phyloP scores from a whole-genome alignment of 2,329 filamentous ascomycete species.

The Fusarium sp. region DNA sequence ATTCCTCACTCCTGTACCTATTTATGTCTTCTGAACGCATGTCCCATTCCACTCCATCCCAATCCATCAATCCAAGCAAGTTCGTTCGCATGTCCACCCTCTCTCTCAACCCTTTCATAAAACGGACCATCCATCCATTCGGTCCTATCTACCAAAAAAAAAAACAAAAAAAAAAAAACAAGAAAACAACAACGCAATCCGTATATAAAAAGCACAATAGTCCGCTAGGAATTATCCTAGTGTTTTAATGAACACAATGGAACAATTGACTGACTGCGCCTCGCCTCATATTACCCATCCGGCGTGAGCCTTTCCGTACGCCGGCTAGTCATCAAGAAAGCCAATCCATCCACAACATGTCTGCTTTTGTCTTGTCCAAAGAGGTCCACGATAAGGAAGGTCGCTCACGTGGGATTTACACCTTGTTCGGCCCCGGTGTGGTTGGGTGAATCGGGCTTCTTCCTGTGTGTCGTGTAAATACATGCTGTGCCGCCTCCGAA shows the following conservation, averaged over 20 bases:
- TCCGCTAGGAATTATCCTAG: not conserved
- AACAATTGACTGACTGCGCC: not conserved
- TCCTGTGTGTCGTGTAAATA: constrained; percentile 20
- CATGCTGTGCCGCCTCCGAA: constrained; percentile 17
- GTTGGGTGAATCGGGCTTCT: constrained; percentile 6
- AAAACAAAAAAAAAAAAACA: not conserved
- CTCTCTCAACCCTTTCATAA: constrained; percentile 5
- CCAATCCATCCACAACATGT: constrained; percentile 34
- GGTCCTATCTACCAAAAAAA: constrained; percentile 20
- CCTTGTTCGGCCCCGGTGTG: constrained; percentile 2
- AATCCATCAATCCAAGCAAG: constrained; percentile 34
- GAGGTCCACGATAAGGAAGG: constrained; percentile 10
- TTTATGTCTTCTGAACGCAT: constrained; percentile 5
- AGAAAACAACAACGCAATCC: not conserved
- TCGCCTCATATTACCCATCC: constrained; percentile 19
- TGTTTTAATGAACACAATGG: not conserved
- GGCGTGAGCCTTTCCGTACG: constrained; percentile 36
- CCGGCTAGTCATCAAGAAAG: constrained; percentile 31
- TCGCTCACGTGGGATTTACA: not conserved
- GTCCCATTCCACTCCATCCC: constrained; percentile 14
- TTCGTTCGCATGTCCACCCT: constrained; percentile 17
- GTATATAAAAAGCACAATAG: constrained; percentile 31
- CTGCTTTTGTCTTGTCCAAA: constrained; percentile 44
- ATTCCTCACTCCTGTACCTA: constrained; percentile 5
- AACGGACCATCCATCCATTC: constrained; percentile 8